Base-by-base conservation (phyloP, 352 stramenopile species). In the Phytophthora boehmeriae region DNA sequence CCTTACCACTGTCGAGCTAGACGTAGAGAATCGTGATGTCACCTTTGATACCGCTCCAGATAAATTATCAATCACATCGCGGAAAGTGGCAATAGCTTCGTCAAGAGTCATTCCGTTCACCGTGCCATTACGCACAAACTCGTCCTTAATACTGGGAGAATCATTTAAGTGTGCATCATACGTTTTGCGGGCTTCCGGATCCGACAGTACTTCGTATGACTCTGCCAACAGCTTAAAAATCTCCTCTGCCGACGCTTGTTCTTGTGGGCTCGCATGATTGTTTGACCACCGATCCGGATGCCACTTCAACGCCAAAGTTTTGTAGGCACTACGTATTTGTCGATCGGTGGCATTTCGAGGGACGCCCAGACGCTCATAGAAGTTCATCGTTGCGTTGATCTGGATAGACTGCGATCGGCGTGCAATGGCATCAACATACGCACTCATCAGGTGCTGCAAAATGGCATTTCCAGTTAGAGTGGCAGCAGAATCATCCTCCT, bases 151-250 rank as follows among this genome's bases (percentile, higher is more conserved):
- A 38, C 71, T 89, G 27, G 61, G 56, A 0, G 73, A 74, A 23
- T 80, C 59, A 10, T 71, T 69, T 20, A 96, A 27, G 28, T 90
- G 76, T 1, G 51, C 63, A 54, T 96, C 88, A 35, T 96, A 96
- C 6, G 63, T 64, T 22, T 82, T 75, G 16, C 86, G 72, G 16
- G 80, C 76, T 25, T 83, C 68, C 13, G 67, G 39, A 52, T 96
- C 85, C 8, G 85, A 89, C 1, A 96, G 49, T 16, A 92, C 79
- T 59, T 96, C 87, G 39, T 96, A 94, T 6, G 88, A 80, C 62
- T 95, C 88, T 11, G 88, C 88, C 16, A 95, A 61, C 5, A 96
- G 55, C 55, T 96, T 96, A 50, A 96, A 96, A 16, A 90, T 76
- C 32, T 88, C 68, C 39, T 94, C 86, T 8, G 84, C 86, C 19